phyloP scores from a whole-genome alignment of 1,139 yeast genomes.

The Protomyces pachydermus region DNA sequence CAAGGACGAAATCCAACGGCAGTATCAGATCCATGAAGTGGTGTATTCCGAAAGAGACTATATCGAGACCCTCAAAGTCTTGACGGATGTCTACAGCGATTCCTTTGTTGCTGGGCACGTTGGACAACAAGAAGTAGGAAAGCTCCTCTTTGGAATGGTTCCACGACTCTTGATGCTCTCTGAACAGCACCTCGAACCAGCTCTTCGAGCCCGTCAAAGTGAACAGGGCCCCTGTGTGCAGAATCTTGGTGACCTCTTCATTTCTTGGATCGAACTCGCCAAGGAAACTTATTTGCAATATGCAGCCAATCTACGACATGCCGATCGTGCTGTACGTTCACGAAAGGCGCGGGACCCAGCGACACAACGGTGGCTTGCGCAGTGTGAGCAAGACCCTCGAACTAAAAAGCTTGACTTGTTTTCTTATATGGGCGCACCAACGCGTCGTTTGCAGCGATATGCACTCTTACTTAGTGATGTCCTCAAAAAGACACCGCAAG shows the following conservation, averaged over 20 bases:
- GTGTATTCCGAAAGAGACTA: constrained; percentile 72
- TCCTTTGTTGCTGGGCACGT: constrained; percentile 46
- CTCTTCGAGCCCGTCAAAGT: constrained; percentile 48
- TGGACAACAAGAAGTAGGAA: constrained; percentile 52
- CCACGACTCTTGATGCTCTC: constrained; percentile 59
- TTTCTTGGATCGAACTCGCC: constrained; percentile 62
- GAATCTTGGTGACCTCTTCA: constrained; percentile 60
- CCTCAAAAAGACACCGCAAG: constrained; percentile 48
- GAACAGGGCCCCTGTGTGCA: constrained; percentile 64
- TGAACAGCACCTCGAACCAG: constrained; percentile 52
- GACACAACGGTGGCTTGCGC: constrained; percentile 50
- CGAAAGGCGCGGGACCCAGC: constrained; percentile 46
- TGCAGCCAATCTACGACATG: constrained; percentile 44
- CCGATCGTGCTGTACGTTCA: constrained; percentile 38
- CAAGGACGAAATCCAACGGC: constrained; percentile 56
- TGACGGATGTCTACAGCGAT: constrained; percentile 55
- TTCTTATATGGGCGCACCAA: constrained; percentile 68
- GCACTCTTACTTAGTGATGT: constrained; percentile 64
- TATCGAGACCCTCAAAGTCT: constrained; percentile 61
- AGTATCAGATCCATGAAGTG: constrained; percentile 72
- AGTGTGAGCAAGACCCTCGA: constrained; percentile 45
- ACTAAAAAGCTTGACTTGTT: constrained; percentile 53
- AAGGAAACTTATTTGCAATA: constrained; percentile 54
- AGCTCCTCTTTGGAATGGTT: constrained; percentile 59
- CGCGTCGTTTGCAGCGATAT: constrained; percentile 66